Evolutionary conservation across 306 rosid species (phyloP).

Genomic region (Echinosophora koreensis): DNA sequence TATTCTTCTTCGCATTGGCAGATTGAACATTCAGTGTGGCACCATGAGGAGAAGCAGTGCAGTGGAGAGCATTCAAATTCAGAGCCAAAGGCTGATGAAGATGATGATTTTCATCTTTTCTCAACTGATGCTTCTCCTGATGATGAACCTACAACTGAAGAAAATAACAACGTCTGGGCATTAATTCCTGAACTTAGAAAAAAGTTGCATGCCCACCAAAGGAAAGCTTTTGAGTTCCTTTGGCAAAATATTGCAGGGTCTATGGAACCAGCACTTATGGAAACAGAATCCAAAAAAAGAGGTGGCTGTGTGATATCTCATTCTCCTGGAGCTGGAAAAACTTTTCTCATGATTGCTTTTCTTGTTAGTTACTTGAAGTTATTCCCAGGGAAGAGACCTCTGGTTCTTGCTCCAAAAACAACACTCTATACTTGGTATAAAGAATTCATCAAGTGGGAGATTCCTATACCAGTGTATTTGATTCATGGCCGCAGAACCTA

Average conservation of each 20-base stretch:
- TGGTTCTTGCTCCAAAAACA: conserved; percentile 96
- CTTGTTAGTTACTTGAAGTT: conserved; percentile 88
- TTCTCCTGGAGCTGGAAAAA: conserved; percentile 96
- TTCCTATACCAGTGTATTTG: conserved; percentile 88
- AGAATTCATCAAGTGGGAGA: conserved; percentile 96
- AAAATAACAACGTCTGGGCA: conserved; percentile 75
- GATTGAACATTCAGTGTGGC: conserved; percentile 62
- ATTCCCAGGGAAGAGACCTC: conserved; percentile 87
- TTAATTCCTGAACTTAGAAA: conserved; percentile 52
- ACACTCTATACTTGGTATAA: conserved; percentile 97
- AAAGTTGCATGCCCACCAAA: conserved; percentile 77
- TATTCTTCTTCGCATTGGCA: conserved; percentile 48
- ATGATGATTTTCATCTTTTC: conserved; percentile 56
- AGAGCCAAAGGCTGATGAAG: conserved; percentile 52
- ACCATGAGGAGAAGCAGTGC: conserved; percentile 61
- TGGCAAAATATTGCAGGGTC: conserved; percentile 91
- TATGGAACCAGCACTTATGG: conserved; percentile 64
- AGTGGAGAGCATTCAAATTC: conserved; percentile 55
- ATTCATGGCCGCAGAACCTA: conserved; percentile 91
- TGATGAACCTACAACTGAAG: conserved; percentile 58
- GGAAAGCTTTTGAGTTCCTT: conserved; percentile 88
- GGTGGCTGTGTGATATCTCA: conserved; percentile 98
- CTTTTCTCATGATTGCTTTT: conserved; percentile 91
- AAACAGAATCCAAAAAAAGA: conserved; percentile 55
- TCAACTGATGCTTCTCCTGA: conserved; percentile 46